Evolutionary conservation across 768 basidiomycete genomes (phyloP).

Genomic region (Rhizopogon vinicolor): DNA sequence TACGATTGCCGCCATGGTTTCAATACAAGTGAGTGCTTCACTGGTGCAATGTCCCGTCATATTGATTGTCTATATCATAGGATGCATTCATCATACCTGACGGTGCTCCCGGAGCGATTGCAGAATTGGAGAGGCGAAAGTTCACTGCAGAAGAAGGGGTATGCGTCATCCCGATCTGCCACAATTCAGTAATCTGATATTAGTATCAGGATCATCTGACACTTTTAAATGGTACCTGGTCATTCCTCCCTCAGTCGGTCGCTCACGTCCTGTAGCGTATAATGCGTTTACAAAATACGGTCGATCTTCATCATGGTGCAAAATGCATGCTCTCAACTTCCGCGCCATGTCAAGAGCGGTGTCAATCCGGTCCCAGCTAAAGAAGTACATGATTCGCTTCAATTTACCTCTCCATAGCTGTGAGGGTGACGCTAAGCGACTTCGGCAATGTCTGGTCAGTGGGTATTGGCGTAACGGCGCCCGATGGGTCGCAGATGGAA

Average conservation of each 20-base stretch:
- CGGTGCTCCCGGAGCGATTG: conserved; percentile 78
- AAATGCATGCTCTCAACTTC: conserved; percentile 87
- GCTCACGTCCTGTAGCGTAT: conserved; percentile 52
- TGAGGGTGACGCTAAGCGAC: conserved; percentile 76
- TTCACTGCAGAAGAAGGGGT: conserved; percentile 99
- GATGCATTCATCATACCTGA: conserved; percentile 89
- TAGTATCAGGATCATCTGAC: conserved; percentile 83
- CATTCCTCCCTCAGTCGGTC: background rate
- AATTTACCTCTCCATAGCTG: conserved; percentile 80
- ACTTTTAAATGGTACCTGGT: conserved; percentile 71
- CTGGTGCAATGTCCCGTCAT: background rate
- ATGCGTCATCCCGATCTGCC: conserved; percentile 17
- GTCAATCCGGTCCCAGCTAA: conserved; percentile 91
- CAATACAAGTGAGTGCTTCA: conserved; percentile 62
- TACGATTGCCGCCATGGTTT: conserved; percentile 93
- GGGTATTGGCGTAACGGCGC: conserved; percentile 96
- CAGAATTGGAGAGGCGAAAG: conserved; percentile 90
- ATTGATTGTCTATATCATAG: conserved; percentile 32
- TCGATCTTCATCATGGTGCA: conserved; percentile 89
- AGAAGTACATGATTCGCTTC: conserved; percentile 93
- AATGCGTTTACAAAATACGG: conserved; percentile 88
- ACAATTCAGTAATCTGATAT: conserved; percentile 3
- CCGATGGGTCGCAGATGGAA: conserved; percentile 87
- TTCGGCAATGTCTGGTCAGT: conserved; percentile 85
- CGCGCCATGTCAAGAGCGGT: conserved; percentile 91